Evolutionary conservation across 148 eudicot species (phyloP).

Genomic region (Beta vulgaris): DNA sequence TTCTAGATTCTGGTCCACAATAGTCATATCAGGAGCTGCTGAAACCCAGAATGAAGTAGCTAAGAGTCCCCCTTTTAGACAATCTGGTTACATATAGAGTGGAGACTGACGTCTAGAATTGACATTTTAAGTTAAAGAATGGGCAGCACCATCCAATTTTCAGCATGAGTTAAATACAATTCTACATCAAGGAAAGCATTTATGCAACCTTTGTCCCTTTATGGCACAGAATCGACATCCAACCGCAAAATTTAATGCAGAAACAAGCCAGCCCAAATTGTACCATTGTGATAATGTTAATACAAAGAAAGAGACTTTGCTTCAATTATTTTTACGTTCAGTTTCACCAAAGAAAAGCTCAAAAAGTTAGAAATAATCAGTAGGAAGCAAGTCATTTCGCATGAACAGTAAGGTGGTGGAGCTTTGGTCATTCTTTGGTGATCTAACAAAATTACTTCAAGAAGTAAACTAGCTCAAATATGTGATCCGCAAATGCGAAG

Average conservation of each 20-base stretch:
- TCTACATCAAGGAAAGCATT: conserved; percentile 2
- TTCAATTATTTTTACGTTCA: not conserved
- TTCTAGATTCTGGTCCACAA: conserved; percentile 19
- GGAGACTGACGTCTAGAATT: conserved; percentile 7
- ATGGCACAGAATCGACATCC: not conserved
- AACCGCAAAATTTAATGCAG: conserved; percentile 21
- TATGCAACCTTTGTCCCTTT: conserved; percentile 3
- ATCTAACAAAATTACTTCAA: not conserved
- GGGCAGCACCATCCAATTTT: not conserved
- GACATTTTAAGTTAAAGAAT: not conserved
- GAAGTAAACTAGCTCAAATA: not conserved
- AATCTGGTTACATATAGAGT: not conserved
- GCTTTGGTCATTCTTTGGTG: not conserved
- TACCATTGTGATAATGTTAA: not conserved
- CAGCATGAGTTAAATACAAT: not conserved
- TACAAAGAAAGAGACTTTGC: not conserved
- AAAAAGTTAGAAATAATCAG: not conserved
- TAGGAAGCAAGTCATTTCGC: not conserved
- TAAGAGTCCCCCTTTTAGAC: not conserved
- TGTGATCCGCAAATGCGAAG: not conserved
- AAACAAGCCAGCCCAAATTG: not conserved
- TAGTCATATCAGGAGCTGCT: conserved; percentile 18
- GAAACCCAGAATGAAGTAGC: conserved; percentile 3
- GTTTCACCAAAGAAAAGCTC: not conserved
- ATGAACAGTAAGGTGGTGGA: not conserved